These are phyloP conservation scores for Astraeus odoratus DNA, from an alignment of 768 basidiomycete species.

Conservation along the genomic window DNA sequence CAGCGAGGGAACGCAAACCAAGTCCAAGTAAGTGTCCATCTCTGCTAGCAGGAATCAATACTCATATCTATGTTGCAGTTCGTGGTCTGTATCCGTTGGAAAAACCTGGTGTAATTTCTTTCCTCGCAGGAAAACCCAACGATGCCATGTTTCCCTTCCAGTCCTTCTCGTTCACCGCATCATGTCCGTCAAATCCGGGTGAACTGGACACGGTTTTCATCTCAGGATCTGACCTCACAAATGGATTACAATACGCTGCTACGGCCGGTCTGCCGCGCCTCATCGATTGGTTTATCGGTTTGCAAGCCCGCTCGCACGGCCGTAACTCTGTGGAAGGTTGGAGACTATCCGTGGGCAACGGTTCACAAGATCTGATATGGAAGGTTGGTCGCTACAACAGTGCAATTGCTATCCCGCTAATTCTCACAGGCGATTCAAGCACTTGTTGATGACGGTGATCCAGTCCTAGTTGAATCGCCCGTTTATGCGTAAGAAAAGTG, in stretches of 20 bases:
- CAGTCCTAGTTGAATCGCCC: constrained; percentile 76
- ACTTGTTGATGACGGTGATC: constrained; percentile 72
- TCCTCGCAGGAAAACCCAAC: constrained; percentile 92
- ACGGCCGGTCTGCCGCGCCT: constrained; percentile 65
- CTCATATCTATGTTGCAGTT: constrained; percentile 32
- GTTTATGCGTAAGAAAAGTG: constrained; percentile 55
- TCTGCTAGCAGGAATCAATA: not conserved
- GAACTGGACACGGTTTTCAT: constrained; percentile 48
- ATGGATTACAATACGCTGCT: constrained; percentile 71
- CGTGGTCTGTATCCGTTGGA: constrained; percentile 75
- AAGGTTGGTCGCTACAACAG: constrained; percentile 45
- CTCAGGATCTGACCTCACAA: constrained; percentile 49
- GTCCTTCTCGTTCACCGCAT: constrained; percentile 60
- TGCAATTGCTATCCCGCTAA: constrained; percentile 2
- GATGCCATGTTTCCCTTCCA: constrained; percentile 87
- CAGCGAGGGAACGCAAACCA: constrained; percentile 55
- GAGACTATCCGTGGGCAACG: constrained; percentile 70
- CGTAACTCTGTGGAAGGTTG: constrained; percentile 60
- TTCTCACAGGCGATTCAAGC: constrained; percentile 54
- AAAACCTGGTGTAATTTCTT: constrained; percentile 68
- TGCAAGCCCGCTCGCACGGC: constrained; percentile 69
- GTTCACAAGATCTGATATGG: constrained; percentile 84
- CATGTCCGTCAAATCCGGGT: constrained; percentile 39
- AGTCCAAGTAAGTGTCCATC: constrained; percentile 46
- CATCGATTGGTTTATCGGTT: constrained; percentile 56